Evolutionary conservation across 2,329 filamentous ascomycete species (phyloP), one percentile per base, ranked within the genome.

Genomic region (Phialophora chinensis): DNA sequence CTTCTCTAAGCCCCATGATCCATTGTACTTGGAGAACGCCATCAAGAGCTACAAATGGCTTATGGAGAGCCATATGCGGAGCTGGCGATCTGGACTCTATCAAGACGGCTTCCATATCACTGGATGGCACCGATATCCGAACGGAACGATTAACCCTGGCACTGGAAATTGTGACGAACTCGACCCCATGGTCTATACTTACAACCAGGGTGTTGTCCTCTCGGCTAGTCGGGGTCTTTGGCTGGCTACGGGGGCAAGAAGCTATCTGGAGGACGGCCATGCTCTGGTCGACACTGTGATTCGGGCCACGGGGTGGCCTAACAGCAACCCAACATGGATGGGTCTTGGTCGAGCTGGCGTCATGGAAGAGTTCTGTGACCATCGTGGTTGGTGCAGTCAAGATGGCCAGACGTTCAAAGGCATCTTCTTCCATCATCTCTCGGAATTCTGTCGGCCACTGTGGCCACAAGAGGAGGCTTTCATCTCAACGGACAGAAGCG

Each of bases 181-280:
- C 57, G 91, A 97, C 77, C 88, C 93, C 72, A 94, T 93, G 88
- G 90, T 97, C 8, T 97, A 93, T 78, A 96, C 93, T 0, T 97
- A 98, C 81, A 98, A 98, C 79, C 94, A 98, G 78, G 94, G 93
- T 25, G 92, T 97, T 3, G 74, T 98, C 0, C 85, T 97, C 25
- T 93, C 91, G 4, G 93, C 92, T 12, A 86, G 92, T 63, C 87
- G 91, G 38, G 91, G 89, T 1, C 83, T 97, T 0, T 97, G 91
- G 87, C 85, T 91, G 68, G 88, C 88, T 14, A 97, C 91, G 0
- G 90, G 90, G 12, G 85, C 88, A n/a, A 77, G 81, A 1, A 83
- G 80, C 0, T 97, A 93, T 75, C 83, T 97, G 0, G 78, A 85
- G 23, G 92, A 97, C 65, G 94, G 92, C 0, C 92, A 97, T 77